Evolutionary conservation across 1,284 basidiomycete genomes (phyloP), one percentile per base, ranked within the genome.

Genomic region (Fomitopsis betulina): DNA sequence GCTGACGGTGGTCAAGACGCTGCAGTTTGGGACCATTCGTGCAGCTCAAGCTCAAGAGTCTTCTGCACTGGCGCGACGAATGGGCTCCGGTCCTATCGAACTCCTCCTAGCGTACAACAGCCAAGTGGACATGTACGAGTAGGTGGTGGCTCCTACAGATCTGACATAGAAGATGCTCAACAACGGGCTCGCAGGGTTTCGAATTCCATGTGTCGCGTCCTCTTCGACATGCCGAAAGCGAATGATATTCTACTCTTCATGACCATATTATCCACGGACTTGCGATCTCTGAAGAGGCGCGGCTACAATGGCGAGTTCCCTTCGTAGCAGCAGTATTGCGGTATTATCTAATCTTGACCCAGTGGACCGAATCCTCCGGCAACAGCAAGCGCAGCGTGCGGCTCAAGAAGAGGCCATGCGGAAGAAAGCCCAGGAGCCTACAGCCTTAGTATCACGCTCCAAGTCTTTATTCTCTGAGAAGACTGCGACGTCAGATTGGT

Each of bases 41-140:
- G 75, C 78, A 23, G 77, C 78, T 5, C 79, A 81, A 61, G 83
- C 76, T 62, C 81, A 82, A 64, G 87, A 90, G 59, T 84, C 87
- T 0, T 94, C 92, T 40, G 93, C 93, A 5, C 86, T 86, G 54
- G 89, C 91, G 17, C 79, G 80, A 58, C 78, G 82, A 38, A 69
- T 75, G 17, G 78, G 80, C 2, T 77, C 75, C 45, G 86, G 90
- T 9, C 79, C 84, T 9, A 84, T 96, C 50, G 80, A 89, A 43
- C 70, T 97, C 30, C 93, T 88, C 78, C 75, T 97, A 35, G 89
- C 93, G 5, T 77, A 79, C 17, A 85, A 87, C 59, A 77, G 87
- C 10, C 82, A 91, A 61, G 75, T 90, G n/a, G 95, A 98, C 68
- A 91, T 93, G 82, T 97, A 93, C 68, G 95, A 97, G 91, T 93